Evolutionary conservation across 1,284 basidiomycete species (phyloP).

Genomic region (Pterula multifida): DNA sequence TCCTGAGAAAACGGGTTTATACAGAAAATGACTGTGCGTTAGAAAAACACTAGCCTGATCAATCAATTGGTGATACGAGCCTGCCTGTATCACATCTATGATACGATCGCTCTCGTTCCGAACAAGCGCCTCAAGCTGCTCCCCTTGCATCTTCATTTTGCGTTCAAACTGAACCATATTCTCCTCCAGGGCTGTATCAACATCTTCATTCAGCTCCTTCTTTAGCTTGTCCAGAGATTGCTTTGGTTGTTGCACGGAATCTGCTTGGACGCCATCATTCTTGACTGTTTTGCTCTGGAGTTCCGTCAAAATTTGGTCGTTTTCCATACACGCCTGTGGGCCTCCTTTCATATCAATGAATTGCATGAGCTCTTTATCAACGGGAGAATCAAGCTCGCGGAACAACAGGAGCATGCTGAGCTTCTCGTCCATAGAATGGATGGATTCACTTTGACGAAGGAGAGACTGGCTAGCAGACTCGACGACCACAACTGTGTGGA

Average conservation of each 20-base stretch:
- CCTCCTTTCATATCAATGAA: constrained; percentile 8
- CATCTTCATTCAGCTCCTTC: constrained; percentile 9
- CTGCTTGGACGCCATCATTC: not conserved
- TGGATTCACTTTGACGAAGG: not conserved
- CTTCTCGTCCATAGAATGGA: constrained; percentile 5
- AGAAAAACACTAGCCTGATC: constrained; percentile 8
- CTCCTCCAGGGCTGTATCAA: constrained; percentile 10
- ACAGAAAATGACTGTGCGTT: not conserved
- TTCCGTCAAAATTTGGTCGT: constrained; percentile 6
- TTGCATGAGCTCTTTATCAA: constrained; percentile 6
- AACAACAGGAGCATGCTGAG: constrained; percentile 8
- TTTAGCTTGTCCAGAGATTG: not conserved
- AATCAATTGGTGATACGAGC: constrained; percentile 11
- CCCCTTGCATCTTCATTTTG: constrained; percentile 11
- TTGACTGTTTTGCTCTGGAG: not conserved
- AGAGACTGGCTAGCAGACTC: constrained; percentile 5
- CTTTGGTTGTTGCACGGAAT: not conserved
- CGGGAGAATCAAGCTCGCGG: constrained; percentile 6
- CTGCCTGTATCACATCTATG: constrained; percentile 10
- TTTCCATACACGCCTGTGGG: constrained; percentile 5
- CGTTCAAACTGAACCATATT: constrained; percentile 12
- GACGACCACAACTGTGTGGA: constrained; percentile 10
- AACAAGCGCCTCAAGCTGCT: constrained; percentile 9
- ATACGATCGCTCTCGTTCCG: constrained; percentile 10
- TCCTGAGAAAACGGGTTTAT: constrained; percentile 10